Percentiles rank a stretch among this genome's conserved stretches.
These are phyloP conservation scores for Astrephomene gubernaculifera DNA, from an alignment of 139 green algal genomes.

Conservation along the genomic window DNA sequence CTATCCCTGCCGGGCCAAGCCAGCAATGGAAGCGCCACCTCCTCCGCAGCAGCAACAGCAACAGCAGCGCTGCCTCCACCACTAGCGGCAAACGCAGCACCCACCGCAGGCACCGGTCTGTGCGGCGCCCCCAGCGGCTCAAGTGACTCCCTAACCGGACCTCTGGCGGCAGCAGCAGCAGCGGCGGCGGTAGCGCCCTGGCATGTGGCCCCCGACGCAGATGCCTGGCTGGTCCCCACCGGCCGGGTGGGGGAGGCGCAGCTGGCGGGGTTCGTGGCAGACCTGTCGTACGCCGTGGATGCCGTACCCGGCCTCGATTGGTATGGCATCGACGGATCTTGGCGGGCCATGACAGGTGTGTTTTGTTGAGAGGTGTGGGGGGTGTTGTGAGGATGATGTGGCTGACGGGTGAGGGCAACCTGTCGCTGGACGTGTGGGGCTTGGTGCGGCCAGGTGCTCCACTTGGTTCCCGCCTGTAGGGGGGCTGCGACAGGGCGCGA, in stretches of 20 bases:
- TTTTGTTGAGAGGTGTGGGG: not conserved
- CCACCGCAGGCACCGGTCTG: not conserved
- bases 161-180: not conserved
- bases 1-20: no score
- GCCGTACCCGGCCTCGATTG: not conserved
- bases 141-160: not conserved
- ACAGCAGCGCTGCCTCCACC: no score
- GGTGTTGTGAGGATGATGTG: not conserved
- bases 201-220: not conserved
- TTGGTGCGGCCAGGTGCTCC: not conserved
- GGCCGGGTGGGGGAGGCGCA: slow-evolving; percentile 12
- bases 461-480: no score
- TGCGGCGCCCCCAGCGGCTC: not conserved
- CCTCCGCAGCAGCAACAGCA: no score
- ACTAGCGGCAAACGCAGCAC: not conserved
- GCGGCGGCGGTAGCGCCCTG: slow-evolving; percentile 1
- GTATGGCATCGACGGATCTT: not conserved
- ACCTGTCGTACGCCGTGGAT: not conserved
- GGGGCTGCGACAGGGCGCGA: no score
- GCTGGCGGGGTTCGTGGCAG: not conserved
- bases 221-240: not conserved
- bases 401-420: not conserved
- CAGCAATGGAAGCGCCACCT: no score
- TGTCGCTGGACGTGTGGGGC: not conserved
- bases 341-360: slow-evolving; percentile 2